Evolutionary conservation across 2,329 filamentous ascomycete genomes (phyloP), one percentile per base, ranked within the genome.

Genomic region (Hysterium pulicare): DNA sequence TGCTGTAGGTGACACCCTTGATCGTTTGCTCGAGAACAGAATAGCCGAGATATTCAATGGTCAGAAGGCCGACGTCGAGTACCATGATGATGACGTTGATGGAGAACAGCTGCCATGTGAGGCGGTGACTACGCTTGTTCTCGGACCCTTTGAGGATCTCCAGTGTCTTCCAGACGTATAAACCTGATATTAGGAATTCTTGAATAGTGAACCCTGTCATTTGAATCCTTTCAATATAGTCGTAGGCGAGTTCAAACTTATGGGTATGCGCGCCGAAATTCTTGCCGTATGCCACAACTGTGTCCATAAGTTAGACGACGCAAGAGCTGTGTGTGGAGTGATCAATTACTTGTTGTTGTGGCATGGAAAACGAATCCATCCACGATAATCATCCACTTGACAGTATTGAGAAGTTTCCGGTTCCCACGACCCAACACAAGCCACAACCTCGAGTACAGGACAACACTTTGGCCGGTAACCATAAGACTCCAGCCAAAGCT

Each of bases 401-500:
- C 71, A 1, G 66, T 57, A 4, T 63, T 68, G 1, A 82, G 64
- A 2, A 73, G 4, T 4, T 15, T 20, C 11, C 17, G 60, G 3
- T 59, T 55, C 9, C 69, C 62, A 32, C 77, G 71, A 4, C 71
- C 69, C n/a, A 80, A 60, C 4, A 83, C 70, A 1, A 83, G 66
- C 53, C 82, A 77, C 0, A 83, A 66, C 4, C 80, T 6, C 24
- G 9, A 37, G 51, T 79, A 83, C 0, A 83, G 64, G 1, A 83
- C 79, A n/a, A 82, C 48, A 0, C 73, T 72, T 54, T 81, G 77
- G 1, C 79, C 80, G 0, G 78, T 81, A 0, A 83, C 76, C 76
- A 82, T 81, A 2, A 66, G 53, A 54, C 72, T 73, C 74, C 79
- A 76, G 8, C 76, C 78, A 43, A 79, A 44, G 40, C 65, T 68